Evolutionary conservation across 805 yeast species (phyloP).

Genomic region (Barnettozyma sucrosica): DNA sequence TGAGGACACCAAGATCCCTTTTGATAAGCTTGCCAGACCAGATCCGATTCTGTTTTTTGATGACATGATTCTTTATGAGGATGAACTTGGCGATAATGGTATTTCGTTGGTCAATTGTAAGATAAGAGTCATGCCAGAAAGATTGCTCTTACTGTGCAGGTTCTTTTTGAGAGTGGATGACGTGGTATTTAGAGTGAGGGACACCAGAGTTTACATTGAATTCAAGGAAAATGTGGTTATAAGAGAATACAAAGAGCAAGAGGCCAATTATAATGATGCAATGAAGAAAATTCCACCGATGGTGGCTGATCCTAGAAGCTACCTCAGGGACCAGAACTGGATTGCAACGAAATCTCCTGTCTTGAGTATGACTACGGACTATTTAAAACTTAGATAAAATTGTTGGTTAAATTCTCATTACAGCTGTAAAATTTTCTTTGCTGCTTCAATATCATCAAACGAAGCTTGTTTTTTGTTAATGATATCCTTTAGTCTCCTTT

Average conservation of each 20-base stretch:
- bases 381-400: slow-evolving; percentile 3
- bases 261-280: slow-evolving; percentile 46
- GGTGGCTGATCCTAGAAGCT: slow-evolving; percentile 61
- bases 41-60: slow-evolving; percentile 89
- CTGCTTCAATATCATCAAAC: slow-evolving; percentile 12
- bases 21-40: slow-evolving; percentile 59
- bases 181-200: slow-evolving; percentile 77
- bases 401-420: not conserved
- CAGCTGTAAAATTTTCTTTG: slow-evolving; percentile 14
- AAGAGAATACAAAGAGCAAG: slow-evolving; percentile 73
- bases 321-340: slow-evolving; percentile 82
- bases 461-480: slow-evolving; percentile 14
- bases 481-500: slow-evolving; percentile 14
- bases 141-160: slow-evolving; percentile 67
- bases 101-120: slow-evolving; percentile 71
- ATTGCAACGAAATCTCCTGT: slow-evolving; percentile 58
- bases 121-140: slow-evolving; percentile 81
- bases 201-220: slow-evolving; percentile 80
- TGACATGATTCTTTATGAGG: slow-evolving; percentile 85
- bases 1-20: slow-evolving; percentile 47
- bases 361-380: slow-evolving; percentile 20
- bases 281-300: slow-evolving; percentile 37
- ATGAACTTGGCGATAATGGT: slow-evolving; percentile 96
- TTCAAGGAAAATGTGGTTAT: slow-evolving; percentile 57
- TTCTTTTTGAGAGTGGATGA: slow-evolving; percentile 86